phyloP scores from a whole-genome alignment of 2,329 filamentous ascomycete genomes.

The Pseudogymnoascus verrucosus region DNA sequence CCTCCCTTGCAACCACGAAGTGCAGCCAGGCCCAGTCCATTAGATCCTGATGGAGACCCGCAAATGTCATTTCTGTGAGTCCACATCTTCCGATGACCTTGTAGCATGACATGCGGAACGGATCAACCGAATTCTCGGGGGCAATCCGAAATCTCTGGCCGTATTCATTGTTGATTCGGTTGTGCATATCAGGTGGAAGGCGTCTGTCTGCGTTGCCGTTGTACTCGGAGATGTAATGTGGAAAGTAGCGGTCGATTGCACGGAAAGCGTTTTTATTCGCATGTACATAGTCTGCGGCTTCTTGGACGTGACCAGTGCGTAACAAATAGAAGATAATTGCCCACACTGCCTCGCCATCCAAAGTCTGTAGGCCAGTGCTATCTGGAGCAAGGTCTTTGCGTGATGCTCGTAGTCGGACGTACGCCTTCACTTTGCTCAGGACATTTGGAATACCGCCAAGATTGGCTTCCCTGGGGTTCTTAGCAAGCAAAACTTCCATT shows the following conservation, averaged over 20 bases:
- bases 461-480: constrained; percentile 80
- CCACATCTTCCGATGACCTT: constrained; percentile 86
- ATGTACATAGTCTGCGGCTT: constrained; percentile 81
- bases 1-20: constrained; percentile 60
- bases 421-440: constrained; percentile 85
- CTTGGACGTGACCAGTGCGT: constrained; percentile 72
- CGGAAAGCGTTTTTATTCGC: constrained; percentile 73
- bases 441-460: constrained; percentile 83
- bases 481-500: constrained; percentile 68
- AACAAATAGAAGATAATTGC: constrained; percentile 88
- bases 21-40: constrained; percentile 68
- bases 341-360: constrained; percentile 83
- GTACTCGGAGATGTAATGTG: constrained; percentile 79
- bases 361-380: constrained; percentile 69
- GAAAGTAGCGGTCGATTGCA: constrained; percentile 84
- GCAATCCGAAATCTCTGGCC: constrained; percentile 76
- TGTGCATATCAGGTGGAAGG: constrained; percentile 70
- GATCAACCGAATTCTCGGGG: constrained; percentile 80
- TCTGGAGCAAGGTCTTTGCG: constrained; percentile 81
- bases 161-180: constrained; percentile 85
- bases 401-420: constrained; percentile 70
- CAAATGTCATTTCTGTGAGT: constrained; percentile 54
- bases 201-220: constrained; percentile 68
- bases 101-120: constrained; percentile 95
- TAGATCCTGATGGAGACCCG: constrained; percentile 55